Conservation (phyloP, 129 eudicot species). For the Centaurea solstitialis region DNA sequence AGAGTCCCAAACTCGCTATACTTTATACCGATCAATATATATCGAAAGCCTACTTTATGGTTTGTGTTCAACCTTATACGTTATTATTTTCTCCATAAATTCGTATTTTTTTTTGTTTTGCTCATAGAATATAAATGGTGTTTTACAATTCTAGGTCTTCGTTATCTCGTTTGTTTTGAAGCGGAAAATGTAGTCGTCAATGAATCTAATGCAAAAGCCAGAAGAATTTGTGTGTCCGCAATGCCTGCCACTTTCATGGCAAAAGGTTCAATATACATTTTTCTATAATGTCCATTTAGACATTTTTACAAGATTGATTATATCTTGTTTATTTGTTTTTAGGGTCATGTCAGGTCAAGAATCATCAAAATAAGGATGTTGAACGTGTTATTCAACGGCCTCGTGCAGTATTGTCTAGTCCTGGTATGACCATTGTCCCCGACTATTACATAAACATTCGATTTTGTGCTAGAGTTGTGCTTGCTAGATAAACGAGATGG, state of each 20-base stretch:
- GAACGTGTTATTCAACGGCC: conserved; percentile 31
- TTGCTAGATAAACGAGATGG: too few species aligned
- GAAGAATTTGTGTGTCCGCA: conserved; percentile 19
- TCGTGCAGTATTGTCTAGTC: conserved; percentile 41
- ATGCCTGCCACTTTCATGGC: neutral
- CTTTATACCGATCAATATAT: neutral
- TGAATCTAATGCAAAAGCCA: conserved; percentile 2
- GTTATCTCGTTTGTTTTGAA: conserved; percentile 14
- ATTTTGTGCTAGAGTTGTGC: neutral
- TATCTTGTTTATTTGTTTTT: neutral
- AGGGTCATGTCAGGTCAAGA: conserved; percentile 12
- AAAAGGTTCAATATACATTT: conserved; percentile 16
- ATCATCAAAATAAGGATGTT: conserved; percentile 20
- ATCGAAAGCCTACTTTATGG: neutral
- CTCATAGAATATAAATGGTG: neutral
- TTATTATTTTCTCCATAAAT: neutral
- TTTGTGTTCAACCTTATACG: neutral
- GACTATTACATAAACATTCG: neutral
- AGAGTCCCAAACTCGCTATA: neutral
- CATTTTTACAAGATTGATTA: neutral
- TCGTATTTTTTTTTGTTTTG: neutral
- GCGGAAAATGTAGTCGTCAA: neutral
- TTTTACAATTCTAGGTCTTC: conserved; percentile 13
- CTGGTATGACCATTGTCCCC: conserved; percentile 16
- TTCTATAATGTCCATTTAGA: neutral